A percentile compares a stretch with the other conserved stretches of the same genome.
Evolutionary conservation across 768 basidiomycete species (phyloP).

Genomic region (Auriscalpium microsporum): DNA sequence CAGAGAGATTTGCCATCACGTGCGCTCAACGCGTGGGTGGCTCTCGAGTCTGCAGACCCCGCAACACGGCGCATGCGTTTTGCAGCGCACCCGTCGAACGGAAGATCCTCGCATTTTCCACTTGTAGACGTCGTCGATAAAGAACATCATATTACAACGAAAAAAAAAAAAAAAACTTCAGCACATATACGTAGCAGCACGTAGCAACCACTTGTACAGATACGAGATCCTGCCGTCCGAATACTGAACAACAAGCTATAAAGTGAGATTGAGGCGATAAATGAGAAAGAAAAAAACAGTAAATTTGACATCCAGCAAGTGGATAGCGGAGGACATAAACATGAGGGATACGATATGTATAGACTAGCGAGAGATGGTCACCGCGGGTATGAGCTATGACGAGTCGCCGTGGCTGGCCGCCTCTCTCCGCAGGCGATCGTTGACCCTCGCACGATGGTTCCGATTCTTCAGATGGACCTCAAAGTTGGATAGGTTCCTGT

Average conservation of each 20-base stretch:
- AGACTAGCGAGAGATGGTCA: not conserved
- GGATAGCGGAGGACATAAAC: not conserved
- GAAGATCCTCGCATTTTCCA: too few relatives aligned
- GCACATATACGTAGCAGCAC: not conserved
- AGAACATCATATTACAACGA: not conserved
- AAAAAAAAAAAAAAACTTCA: not conserved
- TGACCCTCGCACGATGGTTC: constrained; percentile 68
- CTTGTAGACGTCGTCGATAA: too few relatives aligned
- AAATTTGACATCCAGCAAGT: not conserved
- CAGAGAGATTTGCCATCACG: too few relatives aligned
- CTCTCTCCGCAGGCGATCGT: constrained; percentile 35
- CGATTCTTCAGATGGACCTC: constrained; percentile 89
- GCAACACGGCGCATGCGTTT: too few relatives aligned
- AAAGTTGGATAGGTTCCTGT: constrained; percentile 69
- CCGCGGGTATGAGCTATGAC: not conserved
- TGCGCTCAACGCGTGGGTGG: too few relatives aligned
- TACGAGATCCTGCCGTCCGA: not conserved
- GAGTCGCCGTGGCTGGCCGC: constrained; percentile 4
- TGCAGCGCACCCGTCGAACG: too few relatives aligned
- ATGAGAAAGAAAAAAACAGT: not conserved
- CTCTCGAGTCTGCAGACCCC: too few relatives aligned
- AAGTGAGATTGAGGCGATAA: not conserved
- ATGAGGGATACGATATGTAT: not conserved
- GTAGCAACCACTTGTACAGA: not conserved
- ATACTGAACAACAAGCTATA: not conserved